These are phyloP conservation scores for Pythium sukuiense DNA, from an alignment of 352 stramenopile species.

Conservation along the genomic window DNA sequence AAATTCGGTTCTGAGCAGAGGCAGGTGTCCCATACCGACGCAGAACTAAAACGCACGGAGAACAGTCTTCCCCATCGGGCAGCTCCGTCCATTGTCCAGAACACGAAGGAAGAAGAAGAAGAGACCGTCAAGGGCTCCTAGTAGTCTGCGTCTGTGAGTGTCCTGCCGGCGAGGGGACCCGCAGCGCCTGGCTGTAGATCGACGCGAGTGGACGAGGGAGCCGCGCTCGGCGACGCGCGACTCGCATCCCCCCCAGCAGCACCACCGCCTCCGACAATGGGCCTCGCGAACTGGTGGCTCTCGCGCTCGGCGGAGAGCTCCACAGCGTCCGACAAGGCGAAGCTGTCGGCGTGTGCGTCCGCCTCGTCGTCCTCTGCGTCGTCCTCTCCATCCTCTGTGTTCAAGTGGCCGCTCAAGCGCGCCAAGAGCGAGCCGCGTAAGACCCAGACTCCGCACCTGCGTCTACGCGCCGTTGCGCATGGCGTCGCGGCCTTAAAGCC, in stretches of 20 bases:
- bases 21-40: neutral
- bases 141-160: neutral
- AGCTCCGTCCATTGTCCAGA: neutral
- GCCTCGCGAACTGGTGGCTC: conserved; percentile 30
- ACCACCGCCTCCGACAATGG: conserved; percentile 13
- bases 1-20: conserved; percentile 2
- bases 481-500: neutral
- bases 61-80: neutral
- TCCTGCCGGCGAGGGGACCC: neutral
- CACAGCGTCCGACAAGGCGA: conserved; percentile 17
- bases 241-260: neutral
- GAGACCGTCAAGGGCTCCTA: neutral
- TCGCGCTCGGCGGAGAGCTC: conserved; percentile 15
- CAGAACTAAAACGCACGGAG: neutral
- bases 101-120: neutral
- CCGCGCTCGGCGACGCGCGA: neutral
- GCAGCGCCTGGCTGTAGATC: conserved; percentile 1
- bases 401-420: conserved; percentile 27
- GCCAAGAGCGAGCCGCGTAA: conserved; percentile 26
- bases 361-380: neutral
- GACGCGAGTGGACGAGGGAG: neutral
- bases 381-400: conserved; percentile 4
- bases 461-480: conserved; percentile 16
- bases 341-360: neutral
- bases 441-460: conserved; percentile 13